These are phyloP conservation scores for Aureobasidium sp. DNA, from an alignment of 2,329 filamentous ascomycete species.

Conservation along the genomic window DNA sequence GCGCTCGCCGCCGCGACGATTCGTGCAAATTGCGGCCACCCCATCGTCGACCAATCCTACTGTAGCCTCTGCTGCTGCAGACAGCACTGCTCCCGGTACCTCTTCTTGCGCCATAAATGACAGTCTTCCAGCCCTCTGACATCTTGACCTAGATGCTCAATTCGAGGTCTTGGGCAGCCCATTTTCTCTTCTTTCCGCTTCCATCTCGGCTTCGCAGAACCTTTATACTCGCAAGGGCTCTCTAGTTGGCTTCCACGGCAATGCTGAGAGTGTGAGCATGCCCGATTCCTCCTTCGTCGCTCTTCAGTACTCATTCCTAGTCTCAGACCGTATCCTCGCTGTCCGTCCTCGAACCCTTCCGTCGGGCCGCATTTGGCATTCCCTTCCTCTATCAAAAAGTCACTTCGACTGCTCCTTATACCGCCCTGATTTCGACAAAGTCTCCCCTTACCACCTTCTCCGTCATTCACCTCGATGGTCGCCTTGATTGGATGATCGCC, in stretches of 20 bases:
- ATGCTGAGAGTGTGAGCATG: constrained; percentile 67
- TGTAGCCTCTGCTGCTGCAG: constrained; percentile 14
- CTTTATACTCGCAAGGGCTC: constrained; percentile 90
- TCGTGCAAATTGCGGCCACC: constrained; percentile 39
- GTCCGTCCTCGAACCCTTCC: constrained; percentile 75
- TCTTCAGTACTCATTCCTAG: constrained; percentile 1
- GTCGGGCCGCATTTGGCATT: constrained; percentile 70
- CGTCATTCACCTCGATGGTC: constrained; percentile 82
- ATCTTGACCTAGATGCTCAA: constrained; percentile 60
- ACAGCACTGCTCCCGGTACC: constrained; percentile 5
- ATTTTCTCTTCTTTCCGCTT: constrained; percentile 88
- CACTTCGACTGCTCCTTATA: constrained; percentile 78
- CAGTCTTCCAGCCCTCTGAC: neutral
- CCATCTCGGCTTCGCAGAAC: constrained; percentile 84
- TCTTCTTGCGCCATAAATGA: neutral
- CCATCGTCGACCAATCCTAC: constrained; percentile 31
- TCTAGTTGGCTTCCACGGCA: constrained; percentile 80
- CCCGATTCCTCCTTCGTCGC: neutral
- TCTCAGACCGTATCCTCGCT: constrained; percentile 76
- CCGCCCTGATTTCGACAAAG: constrained; percentile 80
- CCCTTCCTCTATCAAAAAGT: constrained; percentile 93
- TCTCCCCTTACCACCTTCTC: constrained; percentile 80
- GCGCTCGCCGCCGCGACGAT: constrained; percentile 20
- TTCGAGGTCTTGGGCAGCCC: constrained; percentile 91
- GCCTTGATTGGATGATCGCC: constrained; percentile 88